Evolutionary conservation across 768 basidiomycete genomes (phyloP).

Genomic region (Russula virescens): DNA sequence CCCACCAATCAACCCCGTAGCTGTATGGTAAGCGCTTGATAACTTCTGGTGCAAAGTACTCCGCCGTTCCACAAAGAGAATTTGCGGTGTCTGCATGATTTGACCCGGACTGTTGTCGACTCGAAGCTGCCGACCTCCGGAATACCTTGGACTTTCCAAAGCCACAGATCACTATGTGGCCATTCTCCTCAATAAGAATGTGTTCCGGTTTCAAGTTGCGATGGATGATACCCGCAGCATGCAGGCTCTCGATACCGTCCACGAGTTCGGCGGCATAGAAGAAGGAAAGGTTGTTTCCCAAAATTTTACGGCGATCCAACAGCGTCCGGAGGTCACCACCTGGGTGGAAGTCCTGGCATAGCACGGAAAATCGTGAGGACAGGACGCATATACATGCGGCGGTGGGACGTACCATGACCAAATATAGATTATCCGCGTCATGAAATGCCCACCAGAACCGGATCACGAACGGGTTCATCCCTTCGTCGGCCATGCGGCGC

Average conservation of each 20-base stretch:
- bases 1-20: slow-evolving; percentile 98
- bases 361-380: background rate
- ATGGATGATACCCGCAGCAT: slow-evolving; percentile 92
- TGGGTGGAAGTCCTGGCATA: slow-evolving; percentile 77
- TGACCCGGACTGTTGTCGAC: slow-evolving; percentile 28
- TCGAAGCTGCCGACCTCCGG: slow-evolving; percentile 44
- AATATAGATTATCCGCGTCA: slow-evolving; percentile 92
- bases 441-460: slow-evolving; percentile 97
- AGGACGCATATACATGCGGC: slow-evolving; percentile 6
- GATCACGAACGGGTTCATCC: slow-evolving; percentile 89
- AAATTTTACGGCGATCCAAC: slow-evolving; percentile 88
- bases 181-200: slow-evolving; percentile 88
- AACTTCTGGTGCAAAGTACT: slow-evolving; percentile 95
- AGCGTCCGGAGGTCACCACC: slow-evolving; percentile 97
- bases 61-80: slow-evolving; percentile 92
- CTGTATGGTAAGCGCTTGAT: slow-evolving; percentile 86
- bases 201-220: slow-evolving; percentile 97
- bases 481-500: slow-evolving; percentile 85
- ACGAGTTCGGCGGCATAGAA: slow-evolving; percentile 99
- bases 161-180: slow-evolving; percentile 95
- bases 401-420: slow-evolving; percentile 73
- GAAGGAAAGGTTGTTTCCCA: slow-evolving; percentile 87
- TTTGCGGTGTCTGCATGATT: slow-evolving; percentile 58
- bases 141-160: slow-evolving; percentile 95
- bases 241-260: slow-evolving; percentile 91